Evolutionary conservation across 441 rosid species (phyloP).

Genomic region (Raphanus hybrid): DNA sequence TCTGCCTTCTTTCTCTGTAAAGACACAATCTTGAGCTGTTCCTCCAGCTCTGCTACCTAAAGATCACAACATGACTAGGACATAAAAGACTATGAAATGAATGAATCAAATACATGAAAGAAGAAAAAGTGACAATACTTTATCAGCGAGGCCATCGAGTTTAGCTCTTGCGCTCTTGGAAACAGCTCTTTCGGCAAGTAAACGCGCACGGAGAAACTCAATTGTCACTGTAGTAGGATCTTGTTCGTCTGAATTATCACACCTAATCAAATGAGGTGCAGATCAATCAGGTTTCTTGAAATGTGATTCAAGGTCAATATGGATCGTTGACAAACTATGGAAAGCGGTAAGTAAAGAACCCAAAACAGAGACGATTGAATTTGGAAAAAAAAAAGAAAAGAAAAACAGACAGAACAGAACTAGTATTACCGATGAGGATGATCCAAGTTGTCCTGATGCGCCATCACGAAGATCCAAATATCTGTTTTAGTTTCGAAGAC

Average conservation of each 20-base stretch:
- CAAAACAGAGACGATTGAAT: neutral
- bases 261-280: conserved; percentile 14
- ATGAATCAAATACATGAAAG: neutral
- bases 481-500: conserved; percentile 1
- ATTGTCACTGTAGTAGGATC: conserved; percentile 75
- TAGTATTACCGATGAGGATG: conserved; percentile 31
- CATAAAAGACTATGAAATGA: neutral
- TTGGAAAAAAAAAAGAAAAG: neutral
- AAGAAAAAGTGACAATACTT: conserved; percentile 47
- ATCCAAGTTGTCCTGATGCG: conserved; percentile 37
- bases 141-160: conserved; percentile 75
- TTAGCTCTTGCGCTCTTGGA: conserved; percentile 86
- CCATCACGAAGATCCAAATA: conserved; percentile 27
- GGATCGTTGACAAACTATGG: neutral
- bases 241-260: conserved; percentile 51
- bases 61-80: conserved; percentile 10
- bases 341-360: neutral
- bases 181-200: conserved; percentile 87
- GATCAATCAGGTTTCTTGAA: conserved; percentile 22
- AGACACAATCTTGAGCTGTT: conserved; percentile 76
- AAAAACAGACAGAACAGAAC: neutral
- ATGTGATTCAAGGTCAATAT: conserved; percentile 27
- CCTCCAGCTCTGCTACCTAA: conserved; percentile 85
- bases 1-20: conserved; percentile 91
- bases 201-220: conserved; percentile 85